Percentiles rank a stretch among this genome's conserved stretches.
phyloP scores from a whole-genome alignment of 176 grass and related monocot genomes.

The Carex cristatella region DNA sequence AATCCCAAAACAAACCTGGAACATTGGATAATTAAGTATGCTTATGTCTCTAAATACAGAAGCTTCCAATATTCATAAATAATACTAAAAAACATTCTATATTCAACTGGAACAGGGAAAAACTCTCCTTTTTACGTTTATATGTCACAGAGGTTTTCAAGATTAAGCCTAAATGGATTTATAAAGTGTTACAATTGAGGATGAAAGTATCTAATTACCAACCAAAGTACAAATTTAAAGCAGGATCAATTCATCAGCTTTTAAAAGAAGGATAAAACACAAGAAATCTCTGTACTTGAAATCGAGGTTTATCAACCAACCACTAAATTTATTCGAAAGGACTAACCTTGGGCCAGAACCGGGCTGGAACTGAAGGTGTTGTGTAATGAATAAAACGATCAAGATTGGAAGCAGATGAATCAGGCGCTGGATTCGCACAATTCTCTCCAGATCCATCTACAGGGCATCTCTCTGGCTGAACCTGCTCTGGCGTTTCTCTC shows the following conservation, averaged over 20 bases:
- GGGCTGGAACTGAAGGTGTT: conserved; percentile 53
- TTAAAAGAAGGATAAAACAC: background rate
- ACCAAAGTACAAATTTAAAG: background rate
- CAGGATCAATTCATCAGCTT: background rate
- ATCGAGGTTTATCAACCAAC: background rate
- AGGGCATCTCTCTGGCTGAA: conserved; percentile 25
- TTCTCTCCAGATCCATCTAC: conserved; percentile 57
- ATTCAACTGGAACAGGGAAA: background rate
- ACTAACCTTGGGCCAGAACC: conserved; percentile 49
- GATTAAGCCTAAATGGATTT: background rate
- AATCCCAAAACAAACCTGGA: background rate
- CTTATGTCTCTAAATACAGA: background rate
- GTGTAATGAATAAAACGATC: conserved; percentile 73
- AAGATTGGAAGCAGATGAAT: conserved; percentile 60
- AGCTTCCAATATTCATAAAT: conserved; percentile 1
- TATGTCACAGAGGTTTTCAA: background rate
- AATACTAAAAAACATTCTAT: background rate
- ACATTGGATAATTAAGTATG: background rate
- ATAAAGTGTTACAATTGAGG: background rate
- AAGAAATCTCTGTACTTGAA: background rate
- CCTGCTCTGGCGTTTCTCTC: background rate
- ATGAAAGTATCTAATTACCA: background rate
- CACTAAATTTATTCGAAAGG: background rate
- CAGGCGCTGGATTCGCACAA: conserved; percentile 44
- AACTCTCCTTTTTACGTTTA: background rate